phyloP scores from a whole-genome alignment of 169 alveolate genomes.

The Condylostoma magnum region DNA sequence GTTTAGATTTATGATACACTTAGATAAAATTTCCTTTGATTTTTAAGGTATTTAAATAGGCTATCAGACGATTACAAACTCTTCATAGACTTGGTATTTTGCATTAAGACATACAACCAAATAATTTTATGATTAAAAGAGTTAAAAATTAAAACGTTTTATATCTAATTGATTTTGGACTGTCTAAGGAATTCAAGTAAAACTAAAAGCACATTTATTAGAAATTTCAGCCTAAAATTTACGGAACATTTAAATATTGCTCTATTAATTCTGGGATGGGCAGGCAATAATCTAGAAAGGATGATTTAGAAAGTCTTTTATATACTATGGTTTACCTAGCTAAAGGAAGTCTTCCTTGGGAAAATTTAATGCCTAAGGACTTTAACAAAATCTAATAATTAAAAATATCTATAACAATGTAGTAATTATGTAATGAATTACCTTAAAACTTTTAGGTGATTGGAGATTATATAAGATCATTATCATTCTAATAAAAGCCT shows the following conservation, averaged over 20 bases:
- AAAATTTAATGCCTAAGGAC: slow-evolving; percentile 68
- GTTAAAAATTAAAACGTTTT: slow-evolving; percentile 18
- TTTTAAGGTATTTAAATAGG: neutral
- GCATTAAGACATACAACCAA: slow-evolving; percentile 68
- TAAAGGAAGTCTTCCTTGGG: slow-evolving; percentile 67
- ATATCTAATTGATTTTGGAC: slow-evolving; percentile 70
- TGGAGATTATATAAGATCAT: too few relatives aligned
- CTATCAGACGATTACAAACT: neutral
- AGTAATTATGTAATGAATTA: too few relatives aligned
- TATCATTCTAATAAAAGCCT: too few relatives aligned
- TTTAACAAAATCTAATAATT: too few relatives aligned
- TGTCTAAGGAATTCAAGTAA: slow-evolving; percentile 51
- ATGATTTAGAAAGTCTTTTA: slow-evolving; percentile 48
- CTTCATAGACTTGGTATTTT: slow-evolving; percentile 13
- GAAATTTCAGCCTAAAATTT: slow-evolving; percentile 49
- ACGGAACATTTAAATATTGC: slow-evolving; percentile 80
- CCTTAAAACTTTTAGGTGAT: too few relatives aligned
- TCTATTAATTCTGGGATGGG: slow-evolving; percentile 77
- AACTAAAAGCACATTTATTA: slow-evolving; percentile 65
- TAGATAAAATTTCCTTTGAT: neutral
- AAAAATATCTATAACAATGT: too few relatives aligned
- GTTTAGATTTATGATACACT: neutral
- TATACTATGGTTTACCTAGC: slow-evolving; percentile 35
- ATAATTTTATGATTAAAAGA: slow-evolving; percentile 57
- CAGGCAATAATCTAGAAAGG: slow-evolving; percentile 72